Evolutionary conservation across 768 basidiomycete species (phyloP).

Genomic region (Lactifluus subvellereus): DNA sequence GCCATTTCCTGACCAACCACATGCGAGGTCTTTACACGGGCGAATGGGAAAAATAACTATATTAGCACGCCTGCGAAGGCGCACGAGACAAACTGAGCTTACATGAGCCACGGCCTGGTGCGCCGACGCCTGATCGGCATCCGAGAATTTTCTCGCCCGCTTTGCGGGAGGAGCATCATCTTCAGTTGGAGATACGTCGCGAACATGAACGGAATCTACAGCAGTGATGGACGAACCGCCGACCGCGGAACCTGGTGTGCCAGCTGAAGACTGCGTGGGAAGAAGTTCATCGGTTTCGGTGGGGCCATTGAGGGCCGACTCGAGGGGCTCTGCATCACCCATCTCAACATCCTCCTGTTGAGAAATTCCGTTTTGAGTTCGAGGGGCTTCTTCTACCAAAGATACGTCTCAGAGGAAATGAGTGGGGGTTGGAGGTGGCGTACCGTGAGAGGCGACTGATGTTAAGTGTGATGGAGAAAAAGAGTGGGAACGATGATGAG

Average conservation of each 20-base stretch:
- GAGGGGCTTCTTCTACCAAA: constrained; percentile 43
- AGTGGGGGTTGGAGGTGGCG: constrained; percentile 42
- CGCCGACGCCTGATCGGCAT: constrained; percentile 65
- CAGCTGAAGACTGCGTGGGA: constrained; percentile 25
- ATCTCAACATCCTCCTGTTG: constrained; percentile 24
- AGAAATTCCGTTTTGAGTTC: constrained; percentile 1
- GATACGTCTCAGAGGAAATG: constrained; percentile 49
- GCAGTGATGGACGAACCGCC: constrained; percentile 32
- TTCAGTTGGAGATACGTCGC: constrained; percentile 32
- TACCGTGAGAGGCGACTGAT: constrained; percentile 41
- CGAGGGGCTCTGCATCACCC: constrained; percentile 27
- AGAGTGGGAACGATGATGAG: constrained; percentile 1
- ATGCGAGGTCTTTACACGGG: constrained; percentile 19
- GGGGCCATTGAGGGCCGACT: constrained; percentile 23
- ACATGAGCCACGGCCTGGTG: constrained; percentile 69
- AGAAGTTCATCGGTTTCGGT: constrained; percentile 27
- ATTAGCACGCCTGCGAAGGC: constrained; percentile 54
- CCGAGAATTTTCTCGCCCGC: constrained; percentile 68
- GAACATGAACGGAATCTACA: constrained; percentile 30
- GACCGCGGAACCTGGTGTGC: constrained; percentile 28
- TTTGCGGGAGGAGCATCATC: constrained; percentile 75
- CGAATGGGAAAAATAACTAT: constrained; percentile 35
- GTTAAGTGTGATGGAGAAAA: constrained; percentile 37
- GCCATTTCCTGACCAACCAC: constrained; percentile 16
- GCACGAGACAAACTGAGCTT: constrained; percentile 45